These are phyloP conservation scores for Euphorbia tirucalli DNA, from an alignment of 345 rosid species.

Conservation along the genomic window DNA sequence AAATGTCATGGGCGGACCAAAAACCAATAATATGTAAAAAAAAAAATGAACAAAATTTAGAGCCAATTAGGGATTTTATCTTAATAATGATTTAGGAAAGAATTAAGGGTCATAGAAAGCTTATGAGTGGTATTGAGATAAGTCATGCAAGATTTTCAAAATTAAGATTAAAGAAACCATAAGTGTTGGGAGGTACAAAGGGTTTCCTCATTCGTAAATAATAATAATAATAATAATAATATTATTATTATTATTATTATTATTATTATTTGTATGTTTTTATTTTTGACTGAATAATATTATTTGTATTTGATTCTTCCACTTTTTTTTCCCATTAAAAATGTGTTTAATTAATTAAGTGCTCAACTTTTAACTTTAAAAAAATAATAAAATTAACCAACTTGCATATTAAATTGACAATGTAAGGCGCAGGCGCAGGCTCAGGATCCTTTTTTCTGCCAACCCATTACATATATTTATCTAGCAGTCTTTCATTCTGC, in stretches of 20 bases:
- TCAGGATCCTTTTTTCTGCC: conserved; percentile 10
- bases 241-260: too few relatives aligned
- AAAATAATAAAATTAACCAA: conserved; percentile 9
- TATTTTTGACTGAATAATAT: too few relatives aligned
- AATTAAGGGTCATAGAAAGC: neutral
- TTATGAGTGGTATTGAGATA: conserved; percentile 15
- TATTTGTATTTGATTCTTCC: conserved; percentile 14
- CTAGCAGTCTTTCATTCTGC: conserved; percentile 20
- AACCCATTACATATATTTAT: conserved; percentile 9
- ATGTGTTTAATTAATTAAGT: too few relatives aligned
- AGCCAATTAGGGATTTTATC: too few relatives aligned
- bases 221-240: conserved; percentile 14
- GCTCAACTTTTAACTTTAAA: neutral
- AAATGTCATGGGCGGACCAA: too few relatives aligned
- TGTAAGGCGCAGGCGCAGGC: neutral
- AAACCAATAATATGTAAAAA: too few relatives aligned
- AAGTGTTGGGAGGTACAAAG: conserved; percentile 12
- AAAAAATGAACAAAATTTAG: too few relatives aligned
- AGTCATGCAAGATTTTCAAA: conserved; percentile 6
- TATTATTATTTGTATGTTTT: too few relatives aligned
- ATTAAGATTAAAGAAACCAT: too few relatives aligned
- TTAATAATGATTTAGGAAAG: too few relatives aligned
- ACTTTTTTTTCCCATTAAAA: conserved; percentile 1
- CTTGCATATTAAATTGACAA: conserved; percentile 18
- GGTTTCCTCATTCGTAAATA: neutral